Conservation (phyloP, 2,329 filamentous ascomycete genomes). For the Ceratocystis cacaofunesta region DNA sequence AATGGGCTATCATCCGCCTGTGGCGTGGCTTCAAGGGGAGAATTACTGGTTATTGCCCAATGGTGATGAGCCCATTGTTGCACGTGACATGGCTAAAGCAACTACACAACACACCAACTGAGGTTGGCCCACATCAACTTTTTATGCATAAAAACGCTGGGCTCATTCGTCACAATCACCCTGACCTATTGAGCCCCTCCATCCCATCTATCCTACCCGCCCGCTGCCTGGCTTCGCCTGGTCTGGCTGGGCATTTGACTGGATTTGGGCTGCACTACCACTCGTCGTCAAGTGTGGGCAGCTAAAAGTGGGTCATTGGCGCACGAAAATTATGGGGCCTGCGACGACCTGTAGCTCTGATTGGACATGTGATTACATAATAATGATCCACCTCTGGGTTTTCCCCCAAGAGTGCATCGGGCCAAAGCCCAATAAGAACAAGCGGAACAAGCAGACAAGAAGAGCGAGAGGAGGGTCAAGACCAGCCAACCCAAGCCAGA, state of each 20-base stretch:
- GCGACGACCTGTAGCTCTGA: neutral
- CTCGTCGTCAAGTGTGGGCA: slow-evolving; percentile 13
- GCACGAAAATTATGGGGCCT: slow-evolving; percentile 14
- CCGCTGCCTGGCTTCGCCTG: neutral
- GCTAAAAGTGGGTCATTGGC: slow-evolving; percentile 15
- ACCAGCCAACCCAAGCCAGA: no score
- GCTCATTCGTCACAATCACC: no score
- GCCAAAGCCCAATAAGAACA: slow-evolving; percentile 4
- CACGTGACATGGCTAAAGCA: no score
- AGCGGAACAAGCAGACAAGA: neutral
- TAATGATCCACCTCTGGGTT: neutral
- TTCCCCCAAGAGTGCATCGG: slow-evolving; percentile 5
- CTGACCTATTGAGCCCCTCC: neutral
- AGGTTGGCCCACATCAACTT: no score
- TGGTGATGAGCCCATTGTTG: no score
- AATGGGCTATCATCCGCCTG: no score
- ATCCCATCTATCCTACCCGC: neutral
- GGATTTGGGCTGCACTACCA: slow-evolving; percentile 2
- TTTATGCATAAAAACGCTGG: no score
- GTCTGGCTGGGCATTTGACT: neutral
- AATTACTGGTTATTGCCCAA: no score
- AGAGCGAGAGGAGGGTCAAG: neutral
- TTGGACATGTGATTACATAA: slow-evolving; percentile 11
- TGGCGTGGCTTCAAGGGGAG: no score
- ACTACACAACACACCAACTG: no score